A percentile compares a stretch with the other conserved stretches of the same genome.
Conservation (phyloP, 805 yeast species). For the Blastobotrys peoriensis region DNA sequence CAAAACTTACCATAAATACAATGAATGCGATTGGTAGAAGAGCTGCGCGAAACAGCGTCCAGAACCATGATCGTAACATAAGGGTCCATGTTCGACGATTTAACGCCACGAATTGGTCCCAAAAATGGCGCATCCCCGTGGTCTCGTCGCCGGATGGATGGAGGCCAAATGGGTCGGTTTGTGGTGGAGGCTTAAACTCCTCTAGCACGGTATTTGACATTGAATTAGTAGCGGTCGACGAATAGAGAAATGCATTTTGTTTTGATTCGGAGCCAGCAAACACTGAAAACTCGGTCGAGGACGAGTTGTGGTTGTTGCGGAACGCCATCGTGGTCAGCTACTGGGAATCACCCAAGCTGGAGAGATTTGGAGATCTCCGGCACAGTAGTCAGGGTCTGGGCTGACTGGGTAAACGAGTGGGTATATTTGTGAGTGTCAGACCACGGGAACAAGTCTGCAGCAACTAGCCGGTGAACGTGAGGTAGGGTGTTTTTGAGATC, state of each 20-base stretch:
- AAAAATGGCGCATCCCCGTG: constrained; percentile 15
- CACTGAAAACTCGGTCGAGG: neutral
- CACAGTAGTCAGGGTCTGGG: too few species aligned
- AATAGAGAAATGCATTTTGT: neutral
- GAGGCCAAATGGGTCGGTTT: neutral
- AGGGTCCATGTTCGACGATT: constrained; percentile 1
- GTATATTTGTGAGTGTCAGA: too few species aligned
- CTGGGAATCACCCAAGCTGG: too few species aligned
- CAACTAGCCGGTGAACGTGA: too few species aligned
- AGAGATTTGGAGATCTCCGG: too few species aligned
- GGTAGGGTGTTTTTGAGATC: too few species aligned
- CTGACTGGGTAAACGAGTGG: too few species aligned
- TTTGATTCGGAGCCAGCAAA: neutral
- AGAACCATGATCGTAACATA: constrained; percentile 24
- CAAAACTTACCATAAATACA: constrained; percentile 26
- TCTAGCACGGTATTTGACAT: neutral
- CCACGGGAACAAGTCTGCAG: too few species aligned
- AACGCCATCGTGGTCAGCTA: neutral
- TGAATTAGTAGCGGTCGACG: neutral
- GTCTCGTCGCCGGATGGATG: constrained; percentile 12
- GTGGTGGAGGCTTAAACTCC: neutral
- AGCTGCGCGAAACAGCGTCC: constrained; percentile 29
- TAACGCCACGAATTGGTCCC: constrained; percentile 9
- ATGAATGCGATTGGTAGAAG: constrained; percentile 29
- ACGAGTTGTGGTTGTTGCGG: neutral